phyloP scores from a whole-genome alignment of 148 eudicot species.

The Cornus controversa region DNA sequence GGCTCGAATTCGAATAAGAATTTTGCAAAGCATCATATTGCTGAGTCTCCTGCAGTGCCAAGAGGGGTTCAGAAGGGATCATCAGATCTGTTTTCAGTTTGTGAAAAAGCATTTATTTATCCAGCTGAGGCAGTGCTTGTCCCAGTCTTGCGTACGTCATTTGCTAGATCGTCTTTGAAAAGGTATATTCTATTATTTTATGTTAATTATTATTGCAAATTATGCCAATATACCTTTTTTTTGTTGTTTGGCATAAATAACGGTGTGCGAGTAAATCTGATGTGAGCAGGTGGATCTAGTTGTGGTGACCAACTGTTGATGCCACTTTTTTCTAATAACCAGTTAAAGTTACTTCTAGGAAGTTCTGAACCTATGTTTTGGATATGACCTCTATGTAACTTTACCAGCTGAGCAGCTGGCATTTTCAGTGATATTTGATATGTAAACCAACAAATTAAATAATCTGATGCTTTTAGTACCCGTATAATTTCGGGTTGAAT shows the following conservation, averaged over 20 bases:
- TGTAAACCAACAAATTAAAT: background rate
- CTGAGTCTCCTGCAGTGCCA: conserved; percentile 40
- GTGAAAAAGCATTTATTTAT: conserved; percentile 77
- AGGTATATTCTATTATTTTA: conserved; percentile 38
- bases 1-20: conserved; percentile 32
- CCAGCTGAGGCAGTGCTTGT: conserved; percentile 88
- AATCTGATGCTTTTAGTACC: background rate
- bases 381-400: background rate
- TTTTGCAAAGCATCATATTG: conserved; percentile 21
- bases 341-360: background rate
- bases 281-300: no score
- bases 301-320: no score
- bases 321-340: background rate
- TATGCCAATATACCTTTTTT: background rate
- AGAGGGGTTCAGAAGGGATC: conserved; percentile 38
- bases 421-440: background rate
- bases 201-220: conserved; percentile 3
- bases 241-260: no score
- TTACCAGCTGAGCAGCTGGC: background rate
- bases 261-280: no score
- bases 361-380: background rate
- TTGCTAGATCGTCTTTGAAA: conserved; percentile 75
- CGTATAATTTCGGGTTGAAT: no score
- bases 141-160: conserved; percentile 80
- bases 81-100: conserved; percentile 32